Evolutionary conservation across 805 yeast genomes (phyloP).

Genomic region (Yamadazyma laniorum): DNA sequence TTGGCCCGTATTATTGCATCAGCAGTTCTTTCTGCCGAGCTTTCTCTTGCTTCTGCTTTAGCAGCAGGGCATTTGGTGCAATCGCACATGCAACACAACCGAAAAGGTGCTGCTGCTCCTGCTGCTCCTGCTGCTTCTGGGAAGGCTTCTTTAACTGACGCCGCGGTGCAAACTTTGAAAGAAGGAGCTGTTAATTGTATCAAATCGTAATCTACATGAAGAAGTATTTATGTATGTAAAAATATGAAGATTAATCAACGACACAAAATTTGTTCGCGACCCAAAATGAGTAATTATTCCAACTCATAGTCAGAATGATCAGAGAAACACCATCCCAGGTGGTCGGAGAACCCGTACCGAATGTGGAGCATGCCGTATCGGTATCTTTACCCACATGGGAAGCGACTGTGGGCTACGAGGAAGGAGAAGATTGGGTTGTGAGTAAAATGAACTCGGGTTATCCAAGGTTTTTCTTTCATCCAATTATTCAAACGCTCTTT

Average conservation of each 20-base stretch:
- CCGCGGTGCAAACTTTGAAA: constrained; percentile 20
- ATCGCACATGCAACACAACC: constrained; percentile 94
- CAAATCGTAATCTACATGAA: constrained; percentile 41
- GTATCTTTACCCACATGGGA: constrained; percentile 96
- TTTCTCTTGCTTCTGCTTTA: constrained; percentile 90
- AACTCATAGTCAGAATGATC: constrained; percentile 1
- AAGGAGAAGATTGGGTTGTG: constrained; percentile 80
- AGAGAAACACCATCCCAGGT: constrained; percentile 34
- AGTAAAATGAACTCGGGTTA: constrained; percentile 80
- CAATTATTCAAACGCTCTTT: constrained; percentile 56
- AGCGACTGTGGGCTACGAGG: constrained; percentile 89
- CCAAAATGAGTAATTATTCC: not conserved
- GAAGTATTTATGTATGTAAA: not conserved
- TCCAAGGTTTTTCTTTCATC: constrained; percentile 79
- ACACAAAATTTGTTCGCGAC: not conserved
- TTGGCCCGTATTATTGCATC: constrained; percentile 91
- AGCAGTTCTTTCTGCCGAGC: constrained; percentile 93
- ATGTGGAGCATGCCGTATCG: constrained; percentile 90
- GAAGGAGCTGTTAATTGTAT: constrained; percentile 79
- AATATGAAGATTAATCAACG: not conserved
- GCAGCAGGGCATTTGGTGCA: constrained; percentile 99
- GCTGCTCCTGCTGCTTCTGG: constrained; percentile 15
- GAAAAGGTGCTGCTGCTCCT: constrained; percentile 53
- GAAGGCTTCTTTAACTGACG: constrained; percentile 18
- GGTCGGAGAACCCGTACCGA: constrained; percentile 85